phyloP scores from a whole-genome alignment of 768 basidiomycete genomes.

The Lactarius hatsudake region DNA sequence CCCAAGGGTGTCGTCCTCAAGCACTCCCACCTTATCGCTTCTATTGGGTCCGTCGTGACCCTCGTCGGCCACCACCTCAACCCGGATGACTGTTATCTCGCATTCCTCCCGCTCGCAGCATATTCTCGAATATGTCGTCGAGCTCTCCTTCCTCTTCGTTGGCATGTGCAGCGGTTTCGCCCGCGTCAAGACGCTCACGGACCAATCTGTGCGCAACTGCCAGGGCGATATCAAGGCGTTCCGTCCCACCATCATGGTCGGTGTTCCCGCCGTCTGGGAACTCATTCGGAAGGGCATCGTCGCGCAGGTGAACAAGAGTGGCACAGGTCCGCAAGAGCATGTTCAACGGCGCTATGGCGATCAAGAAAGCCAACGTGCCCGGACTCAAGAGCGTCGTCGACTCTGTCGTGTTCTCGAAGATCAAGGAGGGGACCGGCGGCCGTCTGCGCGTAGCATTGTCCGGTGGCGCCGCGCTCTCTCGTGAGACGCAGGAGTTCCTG shows the following conservation, averaged over 20 bases:
- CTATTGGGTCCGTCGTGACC: conserved; percentile 74
- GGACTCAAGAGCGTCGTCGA: conserved; percentile 68
- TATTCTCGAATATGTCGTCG: conserved; percentile 94
- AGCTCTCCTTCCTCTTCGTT: conserved; percentile 68
- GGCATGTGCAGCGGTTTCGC: conserved; percentile 88
- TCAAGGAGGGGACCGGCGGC: conserved; percentile 85
- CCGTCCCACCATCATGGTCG: conserved; percentile 86
- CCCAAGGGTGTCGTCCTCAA: conserved; percentile 94
- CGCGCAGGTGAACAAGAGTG: conserved; percentile 68
- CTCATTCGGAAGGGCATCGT: conserved; percentile 94
- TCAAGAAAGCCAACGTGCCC: conserved; percentile 73
- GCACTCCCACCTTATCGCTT: conserved; percentile 82
- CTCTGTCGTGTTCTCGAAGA: conserved; percentile 66
- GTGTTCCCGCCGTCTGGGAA: conserved; percentile 97
- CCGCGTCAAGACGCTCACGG: conserved; percentile 93
- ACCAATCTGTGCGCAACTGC: conserved; percentile 85
- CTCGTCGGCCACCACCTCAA: conserved; percentile 67
- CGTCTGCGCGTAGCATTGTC: conserved; percentile 73
- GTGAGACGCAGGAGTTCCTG: conserved; percentile 91
- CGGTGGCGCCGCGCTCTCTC: conserved; percentile 85
- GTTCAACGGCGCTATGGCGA: conserved; percentile 74
- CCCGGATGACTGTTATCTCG: conserved; percentile 68
- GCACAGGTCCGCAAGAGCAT: conserved; percentile 65
- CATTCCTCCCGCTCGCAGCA: conserved; percentile 93
- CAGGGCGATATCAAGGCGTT: conserved; percentile 85